Evolutionary conservation across 148 eudicot species (phyloP).

Genomic region (Simmondsia chinensis): DNA sequence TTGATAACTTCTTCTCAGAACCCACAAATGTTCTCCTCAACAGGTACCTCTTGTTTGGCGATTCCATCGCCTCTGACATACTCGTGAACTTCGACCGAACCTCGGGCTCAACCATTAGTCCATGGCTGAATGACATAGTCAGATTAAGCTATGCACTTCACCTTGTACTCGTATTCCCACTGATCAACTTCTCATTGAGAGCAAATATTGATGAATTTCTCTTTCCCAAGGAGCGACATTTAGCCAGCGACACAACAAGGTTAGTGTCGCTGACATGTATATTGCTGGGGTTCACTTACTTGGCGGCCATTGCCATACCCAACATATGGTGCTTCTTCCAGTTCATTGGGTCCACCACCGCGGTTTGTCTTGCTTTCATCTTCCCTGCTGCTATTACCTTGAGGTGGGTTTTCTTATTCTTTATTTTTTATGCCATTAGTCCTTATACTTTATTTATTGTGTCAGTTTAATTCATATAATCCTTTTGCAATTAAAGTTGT

Average conservation of each 20-base stretch:
- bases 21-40: no score
- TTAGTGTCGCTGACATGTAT: slow-evolving; percentile 42
- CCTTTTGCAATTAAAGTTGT: background rate
- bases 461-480: background rate
- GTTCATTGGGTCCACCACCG: slow-evolving; percentile 82
- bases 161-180: slow-evolving; percentile 76
- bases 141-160: slow-evolving; percentile 87
- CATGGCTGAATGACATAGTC: slow-evolving; percentile 50
- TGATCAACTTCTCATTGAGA: slow-evolving; percentile 72
- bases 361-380: slow-evolving; percentile 71
- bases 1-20: no score
- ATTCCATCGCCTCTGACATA: slow-evolving; percentile 71
- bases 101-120: slow-evolving; percentile 31
- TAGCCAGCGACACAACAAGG: slow-evolving; percentile 40
- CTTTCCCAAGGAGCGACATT: slow-evolving; percentile 42
- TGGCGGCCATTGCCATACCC: slow-evolving; percentile 69
- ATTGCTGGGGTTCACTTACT: slow-evolving; percentile 32
- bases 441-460: no score
- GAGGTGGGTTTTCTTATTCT: slow-evolving; percentile 33
- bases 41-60: slow-evolving; percentile 94
- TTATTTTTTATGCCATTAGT: background rate
- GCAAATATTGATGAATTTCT: slow-evolving; percentile 61
- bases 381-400: slow-evolving; percentile 77
- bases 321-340: slow-evolving; percentile 87
- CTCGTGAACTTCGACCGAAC: slow-evolving; percentile 77